A percentile compares a stretch with the other conserved stretches of the same genome.
phyloP scores from a whole-genome alignment of 192 early-diverging fungal species.

The Phycomyces blakesleeanus region DNA sequence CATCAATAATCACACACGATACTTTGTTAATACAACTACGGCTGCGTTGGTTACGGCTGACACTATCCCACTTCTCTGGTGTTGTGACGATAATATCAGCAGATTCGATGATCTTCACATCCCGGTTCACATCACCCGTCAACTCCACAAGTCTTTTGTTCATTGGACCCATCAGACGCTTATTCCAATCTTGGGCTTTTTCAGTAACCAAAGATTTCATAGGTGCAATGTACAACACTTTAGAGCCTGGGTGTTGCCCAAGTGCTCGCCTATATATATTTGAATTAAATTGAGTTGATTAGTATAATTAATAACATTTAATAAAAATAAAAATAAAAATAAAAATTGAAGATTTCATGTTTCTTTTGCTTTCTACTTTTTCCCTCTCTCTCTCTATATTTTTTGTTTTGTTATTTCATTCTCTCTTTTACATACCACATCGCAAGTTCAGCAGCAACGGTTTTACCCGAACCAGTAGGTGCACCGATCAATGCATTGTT shows the following conservation, averaged over 20 bases:
- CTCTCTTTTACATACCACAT: conserved; percentile 83
- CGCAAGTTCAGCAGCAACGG: conserved; percentile 92
- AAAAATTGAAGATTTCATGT: not conserved
- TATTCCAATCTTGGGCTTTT: conserved; percentile 87
- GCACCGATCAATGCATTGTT: conserved; percentile 91
- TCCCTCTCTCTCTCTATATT: too few species aligned
- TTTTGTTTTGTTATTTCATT: too few species aligned
- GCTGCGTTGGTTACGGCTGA: conserved; percentile 89
- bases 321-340: too few species aligned
- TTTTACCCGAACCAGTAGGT: conserved; percentile 97
- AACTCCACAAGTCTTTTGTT: conserved; percentile 89
- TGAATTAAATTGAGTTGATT: too few species aligned
- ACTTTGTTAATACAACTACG: conserved; percentile 86
- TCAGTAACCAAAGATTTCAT: conserved; percentile 97
- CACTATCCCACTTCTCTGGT: conserved; percentile 98
- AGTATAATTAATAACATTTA: too few species aligned
- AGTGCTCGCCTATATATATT: conserved; percentile 30
- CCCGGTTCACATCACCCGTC: conserved; percentile 95
- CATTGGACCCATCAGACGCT: conserved; percentile 72
- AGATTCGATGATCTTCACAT: conserved; percentile 75
- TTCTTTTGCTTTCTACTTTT: conserved; percentile 7
- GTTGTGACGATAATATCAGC: conserved; percentile 98
- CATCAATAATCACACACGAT: conserved; percentile 93
- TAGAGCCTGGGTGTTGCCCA: conserved; percentile 51
- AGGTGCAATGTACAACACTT: conserved; percentile 96